Conservation (phyloP, 2,329 filamentous ascomycete species). For the Sclerotiophoma versabilis region DNA sequence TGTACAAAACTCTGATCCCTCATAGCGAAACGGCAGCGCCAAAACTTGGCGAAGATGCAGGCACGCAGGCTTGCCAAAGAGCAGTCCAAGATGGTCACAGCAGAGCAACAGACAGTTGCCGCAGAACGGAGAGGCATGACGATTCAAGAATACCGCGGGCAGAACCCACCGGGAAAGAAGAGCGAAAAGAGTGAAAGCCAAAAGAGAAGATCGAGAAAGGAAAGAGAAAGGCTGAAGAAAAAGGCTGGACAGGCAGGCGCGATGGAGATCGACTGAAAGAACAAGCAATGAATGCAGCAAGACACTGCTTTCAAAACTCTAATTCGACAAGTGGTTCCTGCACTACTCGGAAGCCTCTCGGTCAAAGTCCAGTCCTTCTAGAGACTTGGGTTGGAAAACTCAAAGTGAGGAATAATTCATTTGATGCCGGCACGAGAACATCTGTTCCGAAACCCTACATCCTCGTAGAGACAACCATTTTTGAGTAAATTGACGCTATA, state of each 20-base stretch:
- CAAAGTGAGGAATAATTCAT: conserved; percentile 27
- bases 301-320: background rate
- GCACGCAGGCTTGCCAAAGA: conserved; percentile 20
- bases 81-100: conserved; percentile 15
- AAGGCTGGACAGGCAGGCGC: conserved; percentile 10
- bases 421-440: conserved; percentile 42
- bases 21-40: conserved; percentile 27
- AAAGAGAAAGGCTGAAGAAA: conserved; percentile 13
- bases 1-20: background rate
- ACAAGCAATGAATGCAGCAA: background rate
- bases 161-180: conserved; percentile 6
- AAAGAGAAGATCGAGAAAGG: conserved; percentile 13
- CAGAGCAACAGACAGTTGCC: conserved; percentile 21
- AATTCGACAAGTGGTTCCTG: background rate
- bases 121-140: conserved; percentile 28
- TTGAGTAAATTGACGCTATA: conserved; percentile 35
- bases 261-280: conserved; percentile 16
- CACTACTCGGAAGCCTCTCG: conserved; percentile 29
- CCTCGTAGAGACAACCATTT: conserved; percentile 25
- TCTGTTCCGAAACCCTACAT: conserved; percentile 38
- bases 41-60: conserved; percentile 30
- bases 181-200: conserved; percentile 3
- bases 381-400: conserved; percentile 30
- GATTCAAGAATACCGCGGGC: conserved; percentile 7
- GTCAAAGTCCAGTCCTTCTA: conserved; percentile 30